Base-by-base conservation (phyloP, 75 land plant species). In the Chamaecyparis obtusa region DNA sequence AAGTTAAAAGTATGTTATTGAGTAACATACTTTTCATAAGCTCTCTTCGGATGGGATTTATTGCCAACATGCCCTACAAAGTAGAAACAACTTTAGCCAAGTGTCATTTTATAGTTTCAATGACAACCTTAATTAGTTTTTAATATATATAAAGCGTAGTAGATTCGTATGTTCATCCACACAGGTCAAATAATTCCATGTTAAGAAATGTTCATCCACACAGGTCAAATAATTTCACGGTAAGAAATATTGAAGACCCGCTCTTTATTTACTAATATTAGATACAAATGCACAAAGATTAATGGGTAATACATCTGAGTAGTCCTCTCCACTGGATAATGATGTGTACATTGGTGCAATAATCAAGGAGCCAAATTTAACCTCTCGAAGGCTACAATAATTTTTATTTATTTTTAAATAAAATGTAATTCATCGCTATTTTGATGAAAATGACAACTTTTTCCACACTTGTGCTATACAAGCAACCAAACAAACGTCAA, bases 241-340 rank as follows among this genome's bases (percentile, higher is more conserved):
- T n/a, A n/a, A n/a, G 21, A 81, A 81, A 46, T 46, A 11, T 46
- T 81, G 10, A 24, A 81, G 83, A 74, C 46, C 54, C 51, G 21
- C 83, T 46, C 83, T 81, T 51, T 81, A 81, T 81, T 81, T 46
- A 81, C 83, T 81, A 46, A 81, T 49, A 81, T 81, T n/a, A 81
- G 48, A 81, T 81, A 81, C 83, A 81, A 81, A 81, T 46, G 27
- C 83, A 81, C 30, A 81, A 41, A 27, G 49, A 81, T 81, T 46
- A 27, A 44, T 81, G 83, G 83, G 46, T 41, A 81, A 81, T 46
- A 81, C 51, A 81, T 44, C 83, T 81, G 83, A 81, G 83, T n/a
- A 81, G 83, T 81, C 49, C 83, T 30, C 27, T 46, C 27, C 49
- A 44, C 46, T n/a, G n/a, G n/a, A n/a, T n/a, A n/a, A n/a, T n/a